Evolutionary conservation across 352 stramenopile species (phyloP), one percentile per base, ranked within the genome.

Genomic region (Globisporangium parvum): DNA sequence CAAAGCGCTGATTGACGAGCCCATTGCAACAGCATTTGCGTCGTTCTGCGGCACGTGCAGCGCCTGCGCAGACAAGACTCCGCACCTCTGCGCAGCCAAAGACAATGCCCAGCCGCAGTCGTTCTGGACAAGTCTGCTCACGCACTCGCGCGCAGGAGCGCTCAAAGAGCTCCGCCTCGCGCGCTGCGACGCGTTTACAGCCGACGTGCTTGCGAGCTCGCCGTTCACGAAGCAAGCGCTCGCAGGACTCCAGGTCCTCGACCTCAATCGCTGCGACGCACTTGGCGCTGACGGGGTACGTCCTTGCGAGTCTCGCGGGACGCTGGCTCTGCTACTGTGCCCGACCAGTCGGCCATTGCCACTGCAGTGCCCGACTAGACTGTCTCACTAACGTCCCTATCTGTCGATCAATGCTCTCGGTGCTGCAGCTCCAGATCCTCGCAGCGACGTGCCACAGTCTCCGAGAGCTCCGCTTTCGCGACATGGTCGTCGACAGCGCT

Each of bases 21-120:
- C 78, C 9, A 52, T 89, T 31, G 66, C 73, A 0, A 56, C 61
- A 4, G 37, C 53, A 9, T 71, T 80, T 15, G 58, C 65, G 54
- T 91, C 82, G 41, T 92, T 77, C 47, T 95, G 85, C 59, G 70
- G 73, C 9, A 41, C 45, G 37, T 92, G 85, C 47, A 58, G 62
- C 6, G 60, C 66, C 26, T 94, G 85, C 59, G 26, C 40, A 20
- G 57, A 47, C 51, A 75, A 75, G 47, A 80, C 69, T 18, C 65
- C 70, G 41, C 74, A 95, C 56, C 55, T 93, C 23, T 95, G 85
- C 59, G 55, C 57, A 6, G n/a, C 31, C 14, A 65, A 62, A 31
- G 62, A 70, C 26, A 74, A 73, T 41, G 42, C 69, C 40, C 51
- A 71, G 46, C 67, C 61, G 0, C 44, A 37, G 45, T 68, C 56